Base-by-base conservation (phyloP, 306 rosid genomes). In the Hippophae gyantsensis region DNA sequence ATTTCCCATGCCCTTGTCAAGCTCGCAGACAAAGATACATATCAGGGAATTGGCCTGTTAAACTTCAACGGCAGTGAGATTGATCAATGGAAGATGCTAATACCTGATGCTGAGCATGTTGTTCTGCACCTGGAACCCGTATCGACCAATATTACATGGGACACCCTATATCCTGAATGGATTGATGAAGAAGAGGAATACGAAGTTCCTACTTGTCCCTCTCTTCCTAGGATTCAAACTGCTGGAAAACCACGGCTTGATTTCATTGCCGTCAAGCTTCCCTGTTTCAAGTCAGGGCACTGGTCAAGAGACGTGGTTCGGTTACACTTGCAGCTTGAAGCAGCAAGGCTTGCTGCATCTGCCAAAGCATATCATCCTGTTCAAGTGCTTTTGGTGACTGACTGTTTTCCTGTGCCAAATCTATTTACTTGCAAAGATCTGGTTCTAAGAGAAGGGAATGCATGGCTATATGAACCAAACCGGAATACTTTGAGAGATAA, bases 281-380 rank as follows among this genome's bases (percentile, higher is more conserved):
- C 97, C 43, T 89, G 97, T 72, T 57, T 81, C 74, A 83, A 69
- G 69, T 76, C 84, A 5, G 95, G 84, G 57, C 60, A 60, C 66
- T 86, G 95, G 95, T 79, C 95, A 13, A 86, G 97, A 74, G 95
- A 89, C 42, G 92, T 89, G 60, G 81, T 87, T 54, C 87, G 95
- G 52, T 79, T 89, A 69, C 97, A 89, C 78, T 76, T 89, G 78
- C 95, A 89, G 80, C 84, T 86, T 68, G 97, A 89, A 84, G 76
- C 87, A 13, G 97, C 92, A 38, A 86, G 97, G 76, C 77, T 89
- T 48, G 87, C 86, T 49, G 72, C 89, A 49, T 67, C 83, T 70
- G 80, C 92, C 63, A 79, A 86, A 74, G 97, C 87, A 52, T 57
- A 67, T 70, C 80, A 64, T 64, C 84, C 79, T 2, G 81, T 89